These are phyloP conservation scores for Trypanosoma theileri DNA, from an alignment of 208 protist species.

Conservation along the genomic window DNA sequence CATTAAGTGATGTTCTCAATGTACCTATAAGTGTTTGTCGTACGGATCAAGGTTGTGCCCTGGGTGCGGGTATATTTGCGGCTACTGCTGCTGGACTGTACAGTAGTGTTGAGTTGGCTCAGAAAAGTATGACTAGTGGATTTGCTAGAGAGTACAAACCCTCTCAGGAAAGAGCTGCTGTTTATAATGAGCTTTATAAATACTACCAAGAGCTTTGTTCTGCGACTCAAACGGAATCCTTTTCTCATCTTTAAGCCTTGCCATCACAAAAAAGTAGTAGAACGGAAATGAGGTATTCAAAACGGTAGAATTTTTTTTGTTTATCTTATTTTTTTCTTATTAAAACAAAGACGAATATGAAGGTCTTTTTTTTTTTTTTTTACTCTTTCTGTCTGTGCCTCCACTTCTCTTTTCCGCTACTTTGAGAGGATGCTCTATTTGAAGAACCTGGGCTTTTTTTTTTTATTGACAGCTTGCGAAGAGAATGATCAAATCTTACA, in stretches of 20 bases:
- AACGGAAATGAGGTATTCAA: no score
- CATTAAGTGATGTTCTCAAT: slow-evolving; percentile 51
- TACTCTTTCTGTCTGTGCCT: no score
- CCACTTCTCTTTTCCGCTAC: no score
- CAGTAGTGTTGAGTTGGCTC: slow-evolving; percentile 37
- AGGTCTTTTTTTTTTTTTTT: not conserved
- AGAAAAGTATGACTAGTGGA: slow-evolving; percentile 43
- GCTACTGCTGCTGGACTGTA: slow-evolving; percentile 54
- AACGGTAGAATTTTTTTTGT: slow-evolving; percentile 13
- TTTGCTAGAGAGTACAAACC: slow-evolving; percentile 39
- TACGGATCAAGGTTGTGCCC: slow-evolving; percentile 49
- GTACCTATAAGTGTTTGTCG: slow-evolving; percentile 55
- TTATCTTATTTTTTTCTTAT: slow-evolving; percentile 16
- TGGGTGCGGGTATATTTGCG: slow-evolving; percentile 51
- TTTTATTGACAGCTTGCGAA: no score
- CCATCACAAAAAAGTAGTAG: no score
- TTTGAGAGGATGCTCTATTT: no score
- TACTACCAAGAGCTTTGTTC: slow-evolving; percentile 33
- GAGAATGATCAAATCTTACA: no score
- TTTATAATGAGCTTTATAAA: slow-evolving; percentile 44
- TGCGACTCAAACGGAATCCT: slow-evolving; percentile 13
- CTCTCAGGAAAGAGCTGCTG: slow-evolving; percentile 12
- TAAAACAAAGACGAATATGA: not conserved
- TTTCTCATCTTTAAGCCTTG: not conserved
- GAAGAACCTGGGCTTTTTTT: no score